These are phyloP conservation scores for Boletales sp. DNA, from an alignment of 768 basidiomycete species.

Conservation along the genomic window DNA sequence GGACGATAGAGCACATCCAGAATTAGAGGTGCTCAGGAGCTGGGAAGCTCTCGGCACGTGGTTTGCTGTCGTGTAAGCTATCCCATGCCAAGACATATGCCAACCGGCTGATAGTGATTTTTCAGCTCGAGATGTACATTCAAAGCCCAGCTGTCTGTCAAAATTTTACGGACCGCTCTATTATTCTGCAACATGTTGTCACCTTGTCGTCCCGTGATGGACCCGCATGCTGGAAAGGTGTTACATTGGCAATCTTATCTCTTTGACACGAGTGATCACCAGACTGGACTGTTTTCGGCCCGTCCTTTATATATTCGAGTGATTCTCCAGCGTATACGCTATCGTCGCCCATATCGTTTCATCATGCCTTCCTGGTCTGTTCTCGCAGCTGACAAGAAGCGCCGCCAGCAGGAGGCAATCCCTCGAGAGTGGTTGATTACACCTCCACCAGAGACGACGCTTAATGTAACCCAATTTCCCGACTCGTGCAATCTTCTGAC, in stretches of 20 bases:
- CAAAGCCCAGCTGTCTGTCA: no score
- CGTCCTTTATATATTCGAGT: conserved; percentile 6
- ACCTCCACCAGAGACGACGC: conserved; percentile 41
- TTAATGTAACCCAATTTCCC: conserved; percentile 55
- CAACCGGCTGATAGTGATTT: no score
- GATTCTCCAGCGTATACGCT: background rate
- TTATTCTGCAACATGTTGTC: no score
- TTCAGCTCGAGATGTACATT: no score
- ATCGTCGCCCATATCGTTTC: background rate
- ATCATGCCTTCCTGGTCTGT: conserved; percentile 43
- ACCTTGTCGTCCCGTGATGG: no score
- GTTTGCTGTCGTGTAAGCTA: no score
- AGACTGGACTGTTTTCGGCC: conserved; percentile 1
- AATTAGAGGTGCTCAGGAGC: no score
- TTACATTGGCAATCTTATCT: conserved; percentile 4
- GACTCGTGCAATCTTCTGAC: conserved; percentile 55
- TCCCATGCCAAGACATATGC: no score
- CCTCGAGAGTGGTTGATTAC: conserved; percentile 62
- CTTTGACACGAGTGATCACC: background rate
- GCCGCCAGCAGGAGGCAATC: conserved; percentile 49
- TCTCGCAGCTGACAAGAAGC: conserved; percentile 52
- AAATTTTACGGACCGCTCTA: no score
- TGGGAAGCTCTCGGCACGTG: no score
- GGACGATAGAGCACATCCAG: no score
- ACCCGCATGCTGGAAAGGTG: no score